Conservation (phyloP, 2,329 filamentous ascomycete genomes). For the Aureobasidium sp. region DNA sequence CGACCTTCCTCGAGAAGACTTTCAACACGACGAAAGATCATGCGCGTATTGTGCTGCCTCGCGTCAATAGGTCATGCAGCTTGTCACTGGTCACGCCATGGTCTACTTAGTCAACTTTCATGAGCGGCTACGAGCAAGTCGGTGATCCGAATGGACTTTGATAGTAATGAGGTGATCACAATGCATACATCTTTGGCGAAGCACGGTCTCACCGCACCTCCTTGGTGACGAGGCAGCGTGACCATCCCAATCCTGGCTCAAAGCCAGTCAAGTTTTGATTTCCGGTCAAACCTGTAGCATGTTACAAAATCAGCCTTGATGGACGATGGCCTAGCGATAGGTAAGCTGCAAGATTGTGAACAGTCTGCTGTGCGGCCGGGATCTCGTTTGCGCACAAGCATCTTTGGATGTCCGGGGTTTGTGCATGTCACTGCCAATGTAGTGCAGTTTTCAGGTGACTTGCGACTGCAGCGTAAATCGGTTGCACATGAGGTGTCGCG, state of each 20-base stretch:
- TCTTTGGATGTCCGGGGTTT: not conserved
- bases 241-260: not conserved
- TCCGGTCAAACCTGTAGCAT: constrained; percentile 4
- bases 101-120: constrained; percentile 1
- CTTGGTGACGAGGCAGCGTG: constrained; percentile 9
- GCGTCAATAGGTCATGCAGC: constrained; percentile 10
- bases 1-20: not conserved
- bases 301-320: constrained; percentile 5
- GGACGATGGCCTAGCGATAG: not conserved
- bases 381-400: constrained; percentile 5
- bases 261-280: not conserved
- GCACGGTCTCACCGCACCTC: constrained; percentile 11
- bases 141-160: not conserved
- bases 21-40: not conserved
- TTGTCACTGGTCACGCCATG: constrained; percentile 13
- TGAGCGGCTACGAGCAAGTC: constrained; percentile 5
- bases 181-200: not conserved
- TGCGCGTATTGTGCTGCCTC: constrained; percentile 9
- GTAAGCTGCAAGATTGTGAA: constrained; percentile 3
- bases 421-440: constrained; percentile 8
- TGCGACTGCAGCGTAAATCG: not conserved
- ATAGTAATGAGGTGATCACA: constrained; percentile 2
- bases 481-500: not conserved
- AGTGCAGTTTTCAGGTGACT: not conserved
- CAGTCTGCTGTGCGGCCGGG: constrained; percentile 4